Conservation (phyloP, 768 basidiomycete genomes). For the Kwoniella sp. region DNA sequence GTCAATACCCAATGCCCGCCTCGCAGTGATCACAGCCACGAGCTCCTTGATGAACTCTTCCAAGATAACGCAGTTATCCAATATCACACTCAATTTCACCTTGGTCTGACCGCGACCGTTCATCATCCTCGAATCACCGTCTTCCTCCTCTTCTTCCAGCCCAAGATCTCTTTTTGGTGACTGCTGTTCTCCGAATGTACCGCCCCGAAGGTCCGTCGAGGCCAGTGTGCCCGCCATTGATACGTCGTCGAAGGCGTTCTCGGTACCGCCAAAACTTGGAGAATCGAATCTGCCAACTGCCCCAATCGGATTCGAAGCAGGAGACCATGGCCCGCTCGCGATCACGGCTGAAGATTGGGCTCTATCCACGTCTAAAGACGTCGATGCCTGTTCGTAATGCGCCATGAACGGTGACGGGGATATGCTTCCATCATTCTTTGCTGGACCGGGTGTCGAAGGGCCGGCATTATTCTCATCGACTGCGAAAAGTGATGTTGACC, state of each 20-base stretch:
- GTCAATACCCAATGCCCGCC: conserved; percentile 47
- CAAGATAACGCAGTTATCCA: conserved; percentile 92
- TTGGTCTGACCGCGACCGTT: conserved; percentile 8
- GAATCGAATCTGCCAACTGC: background rate
- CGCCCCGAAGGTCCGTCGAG: background rate
- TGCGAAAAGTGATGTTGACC: background rate
- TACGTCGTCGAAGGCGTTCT: background rate
- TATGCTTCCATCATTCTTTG: background rate
- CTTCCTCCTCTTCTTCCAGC: conserved; percentile 11
- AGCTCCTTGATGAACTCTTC: conserved; percentile 92
- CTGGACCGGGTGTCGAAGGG: conserved; percentile 8
- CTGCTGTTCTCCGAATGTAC: background rate
- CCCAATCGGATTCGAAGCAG: conserved; percentile 47
- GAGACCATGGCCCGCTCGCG: conserved; percentile 66
- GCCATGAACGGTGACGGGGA: conserved; percentile 68
- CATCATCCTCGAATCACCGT: conserved; percentile 44
- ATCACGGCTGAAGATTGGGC: background rate
- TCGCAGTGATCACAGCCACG: conserved; percentile 38
- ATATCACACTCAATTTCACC: conserved; percentile 76
- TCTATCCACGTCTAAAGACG: conserved; percentile 69
- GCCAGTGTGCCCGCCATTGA: conserved; percentile 48
- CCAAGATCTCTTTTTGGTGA: background rate
- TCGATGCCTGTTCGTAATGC: conserved; percentile 80
- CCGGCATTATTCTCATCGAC: conserved; percentile 1
- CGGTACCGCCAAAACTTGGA: background rate